Evolutionary conservation across 345 rosid species (phyloP).

Genomic region (Brassica nigra): DNA sequence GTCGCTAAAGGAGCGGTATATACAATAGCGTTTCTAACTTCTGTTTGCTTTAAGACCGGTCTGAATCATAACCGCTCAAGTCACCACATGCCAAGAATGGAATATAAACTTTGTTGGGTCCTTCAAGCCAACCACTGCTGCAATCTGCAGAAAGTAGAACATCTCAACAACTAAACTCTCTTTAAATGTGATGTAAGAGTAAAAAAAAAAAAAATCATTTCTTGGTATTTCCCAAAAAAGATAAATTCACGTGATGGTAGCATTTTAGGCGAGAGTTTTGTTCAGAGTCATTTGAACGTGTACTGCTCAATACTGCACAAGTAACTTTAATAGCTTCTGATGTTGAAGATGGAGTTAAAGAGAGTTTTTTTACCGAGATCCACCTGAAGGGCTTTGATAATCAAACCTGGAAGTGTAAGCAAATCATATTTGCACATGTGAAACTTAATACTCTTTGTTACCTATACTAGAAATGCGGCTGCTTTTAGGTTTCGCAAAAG

Average conservation of each 20-base stretch:
- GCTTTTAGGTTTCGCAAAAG: constrained; percentile 97
- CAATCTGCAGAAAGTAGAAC: constrained; percentile 57
- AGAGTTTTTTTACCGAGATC: constrained; percentile 53
- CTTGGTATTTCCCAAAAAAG: too few species aligned
- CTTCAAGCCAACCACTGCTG: constrained; percentile 88
- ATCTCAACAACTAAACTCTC: not conserved
- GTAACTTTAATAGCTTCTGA: not conserved
- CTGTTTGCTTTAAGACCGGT: constrained; percentile 57
- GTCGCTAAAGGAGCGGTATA: too few species aligned
- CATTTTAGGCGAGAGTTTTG: constrained; percentile 9
- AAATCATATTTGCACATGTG: constrained; percentile 21
- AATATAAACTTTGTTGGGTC: constrained; percentile 86
- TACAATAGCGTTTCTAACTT: too few species aligned
- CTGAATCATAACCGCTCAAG: constrained; percentile 87
- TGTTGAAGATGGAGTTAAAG: not conserved
- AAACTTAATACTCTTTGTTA: constrained; percentile 34
- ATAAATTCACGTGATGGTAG: not conserved
- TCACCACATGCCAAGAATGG: constrained; percentile 93
- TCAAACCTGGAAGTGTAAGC: constrained; percentile 23
- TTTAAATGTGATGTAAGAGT: not conserved
- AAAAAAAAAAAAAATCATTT: too few species aligned
- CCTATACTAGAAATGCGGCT: constrained; percentile 99
- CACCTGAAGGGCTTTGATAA: constrained; percentile 68
- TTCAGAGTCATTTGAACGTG: constrained; percentile 24
- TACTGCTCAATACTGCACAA: constrained; percentile 21